Evolutionary conservation across 768 basidiomycete species (phyloP), one percentile per base, ranked within the genome.

Genomic region (Tulasnella sp.): DNA sequence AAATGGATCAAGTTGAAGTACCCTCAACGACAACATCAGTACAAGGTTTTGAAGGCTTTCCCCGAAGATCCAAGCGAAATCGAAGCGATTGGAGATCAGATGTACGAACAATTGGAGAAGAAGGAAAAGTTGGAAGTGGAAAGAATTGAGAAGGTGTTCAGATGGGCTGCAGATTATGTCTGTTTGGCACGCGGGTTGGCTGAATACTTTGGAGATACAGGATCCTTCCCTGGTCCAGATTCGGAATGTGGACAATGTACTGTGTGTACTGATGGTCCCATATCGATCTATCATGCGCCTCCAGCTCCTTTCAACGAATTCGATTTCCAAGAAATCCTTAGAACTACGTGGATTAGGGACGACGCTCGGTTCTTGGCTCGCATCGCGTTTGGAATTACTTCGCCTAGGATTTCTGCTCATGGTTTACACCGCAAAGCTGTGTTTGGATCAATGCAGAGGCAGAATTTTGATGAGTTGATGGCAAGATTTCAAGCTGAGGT

Each of bases 351-450:
- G 31, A 70, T 68, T 37, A 70, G 72, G 28, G 71, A 73, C 49
- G 72, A 73, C 49, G 68, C 72, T 22, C 70, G 70, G 5, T 62
- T 73, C 28, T 62, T 75, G n/a, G 71, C 73, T 1, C 68, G 72
- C 6, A 65, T 72, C 64, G 73, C 72, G 4, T 75, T 74, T 50
- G 73, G 73, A 6, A 67, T 75, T 40, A 67, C 67, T 1, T 71
- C 70, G 16, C 70, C 70, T 2, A 65, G 73, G 1, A 62, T 74
- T 19, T 69, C 71, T 1, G 59, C 58, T 2, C 59, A 66, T 55
- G 72, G 70, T 53, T 68, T 70, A 61, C 65, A 68, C 2, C 65
- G 63, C 5, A 67, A 72, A 50, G 65, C 67, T n/a, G 59, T 70
- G 12, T 72, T 73, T 42, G 71, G 70, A 0, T 67, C 64, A 48